Conservation (phyloP, 2,329 filamentous ascomycete genomes). For the Fusarium coffeatum region DNA sequence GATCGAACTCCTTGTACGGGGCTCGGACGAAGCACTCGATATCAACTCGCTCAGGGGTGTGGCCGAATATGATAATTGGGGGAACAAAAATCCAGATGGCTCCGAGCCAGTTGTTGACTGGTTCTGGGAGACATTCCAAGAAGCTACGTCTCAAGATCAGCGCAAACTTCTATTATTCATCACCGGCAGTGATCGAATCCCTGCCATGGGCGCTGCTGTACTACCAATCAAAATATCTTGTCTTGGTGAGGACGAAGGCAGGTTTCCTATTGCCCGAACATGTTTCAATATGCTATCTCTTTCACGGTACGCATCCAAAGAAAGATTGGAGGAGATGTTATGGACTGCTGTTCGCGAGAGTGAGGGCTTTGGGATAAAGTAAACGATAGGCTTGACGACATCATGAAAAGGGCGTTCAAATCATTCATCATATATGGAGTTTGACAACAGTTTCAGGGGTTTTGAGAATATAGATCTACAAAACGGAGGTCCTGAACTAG, state of each 20-base stretch:
- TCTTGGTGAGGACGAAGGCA: constrained; percentile 76
- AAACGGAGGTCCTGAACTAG: constrained; percentile 3
- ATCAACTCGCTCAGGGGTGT: constrained; percentile 80
- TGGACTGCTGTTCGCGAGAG: constrained; percentile 91
- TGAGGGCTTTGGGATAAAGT: constrained; percentile 92
- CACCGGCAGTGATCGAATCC: constrained; percentile 90
- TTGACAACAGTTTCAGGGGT: constrained; percentile 9
- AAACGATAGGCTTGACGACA: constrained; percentile 43
- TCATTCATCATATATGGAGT: constrained; percentile 36
- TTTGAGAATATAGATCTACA: constrained; percentile 27
- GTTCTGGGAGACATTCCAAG: constrained; percentile 89
- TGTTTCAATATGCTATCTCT: constrained; percentile 90
- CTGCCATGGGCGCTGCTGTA: constrained; percentile 85
- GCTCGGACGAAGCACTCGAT: constrained; percentile 85
- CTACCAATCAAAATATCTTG: constrained; percentile 81
- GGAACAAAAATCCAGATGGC: constrained; percentile 63
- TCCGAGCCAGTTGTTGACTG: constrained; percentile 77
- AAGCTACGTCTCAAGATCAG: constrained; percentile 74
- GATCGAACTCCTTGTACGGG: constrained; percentile 87
- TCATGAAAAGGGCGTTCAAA: constrained; percentile 31
- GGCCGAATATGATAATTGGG: constrained; percentile 86
- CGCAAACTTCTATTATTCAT: constrained; percentile 86
- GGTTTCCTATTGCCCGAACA: constrained; percentile 87
- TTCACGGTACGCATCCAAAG: constrained; percentile 75
- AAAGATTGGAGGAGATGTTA: constrained; percentile 76